Conservation (phyloP, 352 stramenopile species). For the Globisporangium iwayamae region DNA sequence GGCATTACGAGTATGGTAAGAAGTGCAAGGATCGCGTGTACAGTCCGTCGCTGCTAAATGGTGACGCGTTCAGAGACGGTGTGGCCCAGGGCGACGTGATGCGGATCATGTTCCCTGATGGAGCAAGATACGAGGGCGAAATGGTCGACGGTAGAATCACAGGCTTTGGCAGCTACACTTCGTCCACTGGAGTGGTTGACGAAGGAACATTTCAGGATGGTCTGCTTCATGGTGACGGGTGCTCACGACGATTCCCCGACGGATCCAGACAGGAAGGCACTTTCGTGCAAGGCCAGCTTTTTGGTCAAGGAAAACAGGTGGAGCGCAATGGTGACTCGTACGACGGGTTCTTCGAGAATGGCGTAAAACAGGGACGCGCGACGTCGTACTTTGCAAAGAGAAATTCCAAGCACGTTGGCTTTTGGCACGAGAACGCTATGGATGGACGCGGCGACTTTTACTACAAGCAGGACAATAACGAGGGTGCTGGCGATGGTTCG, state of each 20-base stretch:
- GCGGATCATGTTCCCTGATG: conserved; percentile 53
- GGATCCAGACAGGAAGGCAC: conserved; percentile 38
- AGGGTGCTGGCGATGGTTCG: background rate
- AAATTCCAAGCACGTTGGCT: conserved; percentile 47
- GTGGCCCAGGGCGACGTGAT: conserved; percentile 46
- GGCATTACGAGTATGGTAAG: conserved; percentile 41
- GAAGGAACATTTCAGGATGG: conserved; percentile 63
- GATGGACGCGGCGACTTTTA: conserved; percentile 57
- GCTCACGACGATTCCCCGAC: conserved; percentile 43
- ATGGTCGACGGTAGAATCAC: conserved; percentile 59
- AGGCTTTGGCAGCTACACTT: conserved; percentile 51
- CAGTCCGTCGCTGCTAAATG: conserved; percentile 41
- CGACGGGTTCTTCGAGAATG: conserved; percentile 57
- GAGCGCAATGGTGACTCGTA: conserved; percentile 54
- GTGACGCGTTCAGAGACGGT: conserved; percentile 45
- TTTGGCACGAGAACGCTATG: conserved; percentile 66
- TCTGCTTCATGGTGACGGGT: conserved; percentile 45
- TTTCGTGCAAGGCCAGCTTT: conserved; percentile 44
- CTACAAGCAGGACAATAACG: conserved; percentile 16
- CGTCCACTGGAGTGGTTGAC: conserved; percentile 57
- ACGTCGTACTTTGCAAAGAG: conserved; percentile 34
- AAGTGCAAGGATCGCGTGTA: conserved; percentile 34
- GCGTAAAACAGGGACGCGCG: conserved; percentile 40
- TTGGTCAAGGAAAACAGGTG: conserved; percentile 33
- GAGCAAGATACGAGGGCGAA: conserved; percentile 58